A percentile compares a stretch with the other conserved stretches of the same genome.
These are phyloP conservation scores for Chenopodium album DNA, from an alignment of 148 eudicot species.

Conservation along the genomic window DNA sequence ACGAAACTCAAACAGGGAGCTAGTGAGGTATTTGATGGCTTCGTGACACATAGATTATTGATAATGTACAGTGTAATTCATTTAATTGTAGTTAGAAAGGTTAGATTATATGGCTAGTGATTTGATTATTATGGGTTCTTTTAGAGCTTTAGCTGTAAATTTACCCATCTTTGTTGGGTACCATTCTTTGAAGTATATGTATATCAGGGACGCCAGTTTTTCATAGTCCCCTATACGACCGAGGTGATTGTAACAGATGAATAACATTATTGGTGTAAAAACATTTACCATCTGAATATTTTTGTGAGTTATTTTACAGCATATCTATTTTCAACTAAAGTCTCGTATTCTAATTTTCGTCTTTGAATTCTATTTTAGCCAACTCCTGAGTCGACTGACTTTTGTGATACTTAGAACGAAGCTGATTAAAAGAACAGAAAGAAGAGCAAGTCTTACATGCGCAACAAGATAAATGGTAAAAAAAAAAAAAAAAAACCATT, in stretches of 20 bases:
- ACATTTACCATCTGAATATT: not conserved
- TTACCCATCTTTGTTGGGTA: slow-evolving; percentile 7
- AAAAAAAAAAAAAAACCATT: no score
- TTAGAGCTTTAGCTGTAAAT: slow-evolving; percentile 18
- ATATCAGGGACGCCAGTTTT: slow-evolving; percentile 20
- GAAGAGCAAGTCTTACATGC: no score
- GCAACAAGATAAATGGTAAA: no score
- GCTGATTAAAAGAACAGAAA: no score
- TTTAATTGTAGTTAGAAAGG: slow-evolving; percentile 16
- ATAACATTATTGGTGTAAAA: not conserved
- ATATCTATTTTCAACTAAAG: no score
- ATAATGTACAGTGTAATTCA: slow-evolving; percentile 23
- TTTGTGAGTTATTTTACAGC: not conserved
- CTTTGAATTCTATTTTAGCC: not conserved
- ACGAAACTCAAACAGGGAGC: not conserved
- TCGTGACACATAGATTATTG: slow-evolving; percentile 4
- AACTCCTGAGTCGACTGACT: no score
- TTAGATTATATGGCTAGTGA: slow-evolving; percentile 5
- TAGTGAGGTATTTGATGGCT: not conserved
- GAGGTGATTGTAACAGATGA: not conserved
- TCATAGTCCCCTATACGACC: not conserved
- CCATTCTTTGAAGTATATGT: slow-evolving; percentile 5
- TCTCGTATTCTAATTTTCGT: not conserved
- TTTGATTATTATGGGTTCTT: not conserved
- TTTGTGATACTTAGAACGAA: no score